Evolutionary conservation across 768 basidiomycete genomes (phyloP).

Genomic region (Russula ochroleuca): DNA sequence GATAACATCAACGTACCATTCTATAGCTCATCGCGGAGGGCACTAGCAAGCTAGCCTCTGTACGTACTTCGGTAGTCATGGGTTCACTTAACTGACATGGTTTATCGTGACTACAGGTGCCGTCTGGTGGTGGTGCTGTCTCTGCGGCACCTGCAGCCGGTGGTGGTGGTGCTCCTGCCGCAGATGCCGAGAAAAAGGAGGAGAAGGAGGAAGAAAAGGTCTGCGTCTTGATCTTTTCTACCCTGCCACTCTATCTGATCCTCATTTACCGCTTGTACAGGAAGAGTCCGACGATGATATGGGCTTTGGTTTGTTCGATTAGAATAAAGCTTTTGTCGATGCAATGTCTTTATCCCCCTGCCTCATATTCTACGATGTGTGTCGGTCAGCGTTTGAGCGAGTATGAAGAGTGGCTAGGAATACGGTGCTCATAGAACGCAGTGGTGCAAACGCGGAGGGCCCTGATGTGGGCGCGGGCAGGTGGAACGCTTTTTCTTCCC

Average conservation of each 20-base stretch:
- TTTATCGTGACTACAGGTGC: constrained; percentile 52
- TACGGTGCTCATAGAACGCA: neutral
- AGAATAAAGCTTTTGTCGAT: constrained; percentile 33
- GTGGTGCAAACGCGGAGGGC: too few species aligned
- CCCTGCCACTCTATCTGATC: constrained; percentile 4
- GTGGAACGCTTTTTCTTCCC: too few species aligned
- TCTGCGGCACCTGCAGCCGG: constrained; percentile 49
- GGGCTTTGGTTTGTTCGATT: constrained; percentile 99
- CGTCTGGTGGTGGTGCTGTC: constrained; percentile 84
- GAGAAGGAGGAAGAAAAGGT: constrained; percentile 89
- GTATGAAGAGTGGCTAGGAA: neutral
- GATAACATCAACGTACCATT: constrained; percentile 7
- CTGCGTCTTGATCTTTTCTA: constrained; percentile 29
- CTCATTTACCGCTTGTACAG: constrained; percentile 37
- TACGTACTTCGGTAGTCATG: constrained; percentile 37
- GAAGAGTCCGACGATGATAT: constrained; percentile 98
- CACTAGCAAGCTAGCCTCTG: constrained; percentile 89
- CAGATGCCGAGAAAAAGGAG: constrained; percentile 73
- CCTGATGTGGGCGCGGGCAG: too few species aligned
- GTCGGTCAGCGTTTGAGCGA: neutral
- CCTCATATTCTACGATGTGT: neutral
- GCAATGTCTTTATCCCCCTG: neutral
- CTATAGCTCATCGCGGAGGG: constrained; percentile 86
- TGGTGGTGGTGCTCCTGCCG: constrained; percentile 54
- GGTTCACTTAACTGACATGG: neutral